Evolutionary conservation across 2,329 filamentous ascomycete species (phyloP).

Genomic region (Colletotrichum sp.): DNA sequence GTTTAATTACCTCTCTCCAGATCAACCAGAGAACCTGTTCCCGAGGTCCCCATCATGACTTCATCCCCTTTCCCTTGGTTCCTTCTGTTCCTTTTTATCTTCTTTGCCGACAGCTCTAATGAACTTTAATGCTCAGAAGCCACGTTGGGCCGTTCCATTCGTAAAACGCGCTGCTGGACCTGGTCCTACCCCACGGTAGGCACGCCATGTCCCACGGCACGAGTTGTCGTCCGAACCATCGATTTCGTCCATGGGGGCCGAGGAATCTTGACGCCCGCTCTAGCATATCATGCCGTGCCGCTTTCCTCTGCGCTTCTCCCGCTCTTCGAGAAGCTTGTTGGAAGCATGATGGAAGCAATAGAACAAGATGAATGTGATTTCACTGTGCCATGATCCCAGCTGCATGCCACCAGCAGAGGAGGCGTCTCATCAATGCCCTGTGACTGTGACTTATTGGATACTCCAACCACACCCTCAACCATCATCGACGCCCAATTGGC

Average conservation of each 20-base stretch:
- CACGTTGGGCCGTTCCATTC: neutral
- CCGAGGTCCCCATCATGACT: neutral
- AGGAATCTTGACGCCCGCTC: neutral
- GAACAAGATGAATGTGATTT: constrained; percentile 9
- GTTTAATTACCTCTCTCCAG: constrained; percentile 1
- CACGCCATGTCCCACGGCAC: neutral
- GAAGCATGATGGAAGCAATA: constrained; percentile 8
- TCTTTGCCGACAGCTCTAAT: neutral
- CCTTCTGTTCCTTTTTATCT: neutral
- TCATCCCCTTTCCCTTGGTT: neutral
- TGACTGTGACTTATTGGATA: neutral
- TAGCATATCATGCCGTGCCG: neutral
- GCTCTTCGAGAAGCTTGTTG: constrained; percentile 7
- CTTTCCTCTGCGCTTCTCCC: neutral
- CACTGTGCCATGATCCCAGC: neutral
- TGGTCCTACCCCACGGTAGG: neutral
- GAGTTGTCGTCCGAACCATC: neutral
- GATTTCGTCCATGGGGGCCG: neutral
- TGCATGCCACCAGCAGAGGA: neutral
- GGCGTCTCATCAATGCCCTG: neutral
- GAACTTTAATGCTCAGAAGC: neutral
- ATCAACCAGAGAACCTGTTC: neutral
- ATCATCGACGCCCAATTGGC: neutral
- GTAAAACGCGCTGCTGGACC: neutral
- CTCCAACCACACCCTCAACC: neutral